Percentiles rank a stretch among this genome's conserved stretches.
Conservation (phyloP, 2,329 filamentous ascomycete genomes). For the Phoma herbarum region DNA sequence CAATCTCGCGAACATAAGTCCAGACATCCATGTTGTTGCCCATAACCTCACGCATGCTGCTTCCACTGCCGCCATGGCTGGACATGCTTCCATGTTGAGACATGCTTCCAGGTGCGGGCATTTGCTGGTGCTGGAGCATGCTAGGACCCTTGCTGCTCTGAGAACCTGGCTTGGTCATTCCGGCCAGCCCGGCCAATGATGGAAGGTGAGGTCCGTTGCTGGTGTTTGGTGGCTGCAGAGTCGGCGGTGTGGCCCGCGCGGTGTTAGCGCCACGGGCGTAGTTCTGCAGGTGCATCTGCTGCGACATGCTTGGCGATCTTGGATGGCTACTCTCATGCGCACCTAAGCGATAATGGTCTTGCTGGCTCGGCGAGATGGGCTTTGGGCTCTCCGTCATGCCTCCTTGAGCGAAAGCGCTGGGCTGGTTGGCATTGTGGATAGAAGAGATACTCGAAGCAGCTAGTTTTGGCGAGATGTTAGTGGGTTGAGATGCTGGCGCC, state of each 20-base stretch:
- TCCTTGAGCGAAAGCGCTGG: conserved; percentile 74
- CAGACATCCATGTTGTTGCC: conserved; percentile 67
- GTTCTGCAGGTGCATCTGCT: conserved; percentile 72
- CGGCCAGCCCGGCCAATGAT: conserved; percentile 53
- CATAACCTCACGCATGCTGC: conserved; percentile 74
- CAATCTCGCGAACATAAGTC: conserved; percentile 75
- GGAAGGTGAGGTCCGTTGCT: conserved; percentile 54
- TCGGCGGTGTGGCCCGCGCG: conserved; percentile 65
- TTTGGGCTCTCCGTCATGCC: conserved; percentile 87
- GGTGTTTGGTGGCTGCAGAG: conserved; percentile 54
- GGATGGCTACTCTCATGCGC: conserved; percentile 56
- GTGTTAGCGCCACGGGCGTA: conserved; percentile 64
- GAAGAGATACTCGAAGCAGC: conserved; percentile 49
- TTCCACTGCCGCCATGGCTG: conserved; percentile 65
- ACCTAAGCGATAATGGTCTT: conserved; percentile 64
- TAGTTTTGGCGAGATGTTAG: conserved; percentile 51
- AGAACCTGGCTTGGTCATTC: conserved; percentile 44
- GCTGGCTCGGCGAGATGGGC: conserved; percentile 74
- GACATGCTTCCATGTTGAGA: conserved; percentile 51
- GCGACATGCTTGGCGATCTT: conserved; percentile 71
- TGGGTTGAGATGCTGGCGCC: conserved; percentile 48
- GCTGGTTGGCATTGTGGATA: conserved; percentile 46
- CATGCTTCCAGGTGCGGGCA: conserved; percentile 43
- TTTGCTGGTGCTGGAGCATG: conserved; percentile 54
- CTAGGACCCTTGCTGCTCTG: conserved; percentile 48